Evolutionary conservation across 805 yeast genomes (phyloP), one percentile per base, ranked within the genome.

Genomic region (Saccharomyces mikatae): DNA sequence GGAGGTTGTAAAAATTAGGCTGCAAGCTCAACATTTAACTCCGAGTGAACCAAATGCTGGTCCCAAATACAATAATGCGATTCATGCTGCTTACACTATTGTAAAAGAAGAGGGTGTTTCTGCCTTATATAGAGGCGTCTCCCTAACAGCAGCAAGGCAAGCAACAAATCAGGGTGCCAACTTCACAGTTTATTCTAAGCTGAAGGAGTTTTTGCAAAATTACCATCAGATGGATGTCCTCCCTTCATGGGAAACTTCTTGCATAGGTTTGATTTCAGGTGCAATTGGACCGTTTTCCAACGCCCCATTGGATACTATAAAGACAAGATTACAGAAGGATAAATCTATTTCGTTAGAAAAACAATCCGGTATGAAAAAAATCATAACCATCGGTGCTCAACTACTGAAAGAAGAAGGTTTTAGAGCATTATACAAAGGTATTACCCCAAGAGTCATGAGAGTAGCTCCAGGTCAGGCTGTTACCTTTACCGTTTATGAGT

Each of bases 401-500:
- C 79, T 92, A 71, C 76, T 91, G 61, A 84, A 83, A 69, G 96
- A 89, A 76, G 96, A 90, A 74, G 99, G 99, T 62, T 75, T 83
- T 61, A 78, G 80, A 53, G 95, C 96, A 46, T 80, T 92, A 70
- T 92, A 92, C 78, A 89, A 92, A 70, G 99, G 99, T 75, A 92
- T 92, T 69, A 90, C 97, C 26, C 99, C 99, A 63, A 86, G 99
- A 76, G 92, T 92, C 63, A 91, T 92, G 96, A 86, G 99, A 76
- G 99, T 92, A 52, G 99, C 99, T 11, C 97, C 99, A 26, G 99
- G 99, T 58, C 99, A 92, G 75, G 97, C 98, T 54, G 98, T 92
- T 54, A 94, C 97, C 17, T 92, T 92, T 76, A 94, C 98, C 6
- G 96, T 94, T 47, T 92, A 92, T 73, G 99, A 92, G 75, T 86